A percentile compares a stretch with the other conserved stretches of the same genome.
Evolutionary conservation across 169 alveolate species (phyloP).

Genomic region (Cryptosporidium bovis): DNA sequence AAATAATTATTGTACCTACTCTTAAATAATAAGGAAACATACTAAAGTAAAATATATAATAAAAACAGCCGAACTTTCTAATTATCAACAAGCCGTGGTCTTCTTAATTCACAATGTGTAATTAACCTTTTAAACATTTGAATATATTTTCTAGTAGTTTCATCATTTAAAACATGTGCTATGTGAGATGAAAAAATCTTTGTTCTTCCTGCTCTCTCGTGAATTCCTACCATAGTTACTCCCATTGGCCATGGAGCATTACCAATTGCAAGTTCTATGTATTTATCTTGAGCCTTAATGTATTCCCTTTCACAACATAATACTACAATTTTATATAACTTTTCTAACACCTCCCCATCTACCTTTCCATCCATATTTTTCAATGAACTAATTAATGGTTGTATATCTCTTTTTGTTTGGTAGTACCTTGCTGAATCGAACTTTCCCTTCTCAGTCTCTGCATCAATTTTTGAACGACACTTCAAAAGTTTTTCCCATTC

Average conservation of each 20-base stretch:
- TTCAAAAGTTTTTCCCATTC: conserved; percentile 83
- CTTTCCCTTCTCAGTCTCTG: conserved; percentile 80
- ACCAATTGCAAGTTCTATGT: conserved; percentile 91
- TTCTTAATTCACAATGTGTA: conserved; percentile 79
- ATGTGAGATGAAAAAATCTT: conserved; percentile 88
- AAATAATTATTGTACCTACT: neutral
- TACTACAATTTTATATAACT: conserved; percentile 82
- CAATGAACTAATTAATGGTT: conserved; percentile 83
- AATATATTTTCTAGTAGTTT: conserved; percentile 88
- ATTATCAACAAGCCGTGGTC: conserved; percentile 9
- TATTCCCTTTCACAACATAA: conserved; percentile 87
- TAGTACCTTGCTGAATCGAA: conserved; percentile 79
- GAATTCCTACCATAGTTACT: conserved; percentile 95
- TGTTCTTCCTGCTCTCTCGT: conserved; percentile 93
- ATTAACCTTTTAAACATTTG: conserved; percentile 90
- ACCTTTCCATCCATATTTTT: conserved; percentile 72
- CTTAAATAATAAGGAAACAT: no score
- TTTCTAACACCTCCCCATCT: conserved; percentile 76
- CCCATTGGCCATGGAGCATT: conserved; percentile 97
- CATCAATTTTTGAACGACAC: conserved; percentile 74
- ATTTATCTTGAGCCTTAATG: conserved; percentile 90
- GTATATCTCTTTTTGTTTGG: conserved; percentile 82
- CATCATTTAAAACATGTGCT: conserved; percentile 93
- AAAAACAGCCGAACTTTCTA: neutral
- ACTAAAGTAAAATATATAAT: neutral